Conservation (phyloP, 108 stramenopile species). For the Mediolabrus comicus region DNA sequence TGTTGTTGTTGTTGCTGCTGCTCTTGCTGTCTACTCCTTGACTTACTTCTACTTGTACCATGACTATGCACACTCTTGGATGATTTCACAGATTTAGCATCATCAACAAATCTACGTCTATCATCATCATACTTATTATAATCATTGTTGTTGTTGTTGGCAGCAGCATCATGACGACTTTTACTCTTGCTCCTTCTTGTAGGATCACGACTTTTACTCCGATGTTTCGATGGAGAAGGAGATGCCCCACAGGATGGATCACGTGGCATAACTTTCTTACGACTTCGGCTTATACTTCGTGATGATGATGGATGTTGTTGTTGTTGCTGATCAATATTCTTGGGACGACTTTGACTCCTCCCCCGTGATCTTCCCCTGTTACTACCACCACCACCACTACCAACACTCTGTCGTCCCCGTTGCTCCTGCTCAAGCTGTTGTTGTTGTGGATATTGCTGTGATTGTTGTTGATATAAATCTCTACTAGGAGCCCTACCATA, state of each 20-base stretch:
- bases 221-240: neutral
- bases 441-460: too few species aligned
- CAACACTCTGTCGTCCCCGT: neutral
- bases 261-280: neutral
- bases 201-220: neutral
- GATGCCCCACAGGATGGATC: neutral
- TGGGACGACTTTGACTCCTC: neutral
- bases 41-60: neutral
- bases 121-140: too few species aligned
- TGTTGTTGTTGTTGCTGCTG: neutral
- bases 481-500: neutral
- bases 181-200: neutral
- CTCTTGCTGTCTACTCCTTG: neutral
- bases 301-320: neutral
- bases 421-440: too few species aligned
- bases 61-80: neutral
- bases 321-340: neutral
- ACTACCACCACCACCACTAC: neutral
- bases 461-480: neutral
- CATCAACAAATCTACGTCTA: neutral
- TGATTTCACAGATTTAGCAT: neutral
- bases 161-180: too few species aligned
- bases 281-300: neutral
- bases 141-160: too few species aligned
- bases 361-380: conserved; percentile 1